A percentile compares a stretch with the other conserved stretches of the same genome.
These are phyloP conservation scores for Xylaria castorea DNA, from an alignment of 495 filamentous ascomycete species.

Conservation along the genomic window DNA sequence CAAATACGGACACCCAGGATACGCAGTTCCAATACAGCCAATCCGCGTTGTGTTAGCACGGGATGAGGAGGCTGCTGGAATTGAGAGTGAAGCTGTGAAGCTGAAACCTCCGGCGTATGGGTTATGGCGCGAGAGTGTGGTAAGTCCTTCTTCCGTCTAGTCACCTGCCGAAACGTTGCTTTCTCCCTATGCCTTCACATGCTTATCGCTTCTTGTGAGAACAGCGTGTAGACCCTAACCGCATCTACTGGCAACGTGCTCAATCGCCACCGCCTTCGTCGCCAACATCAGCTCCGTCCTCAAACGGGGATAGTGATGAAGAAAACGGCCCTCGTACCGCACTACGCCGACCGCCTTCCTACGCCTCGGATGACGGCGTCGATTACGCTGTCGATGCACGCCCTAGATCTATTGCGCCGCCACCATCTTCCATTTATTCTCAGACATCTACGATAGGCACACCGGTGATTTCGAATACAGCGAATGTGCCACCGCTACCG, in stretches of 20 bases:
- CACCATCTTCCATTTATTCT: conserved; percentile 21
- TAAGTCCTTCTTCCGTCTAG: conserved; percentile 52
- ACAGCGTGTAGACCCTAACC: conserved; percentile 77
- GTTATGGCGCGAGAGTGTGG: conserved; percentile 80
- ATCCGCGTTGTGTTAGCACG: conserved; percentile 66
- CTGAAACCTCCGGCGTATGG: conserved; percentile 87
- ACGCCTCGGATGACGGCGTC: conserved; percentile 74
- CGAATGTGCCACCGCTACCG: conserved; percentile 50
- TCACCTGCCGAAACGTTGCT: background rate
- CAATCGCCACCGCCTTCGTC: conserved; percentile 31
- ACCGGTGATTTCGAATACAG: conserved; percentile 25
- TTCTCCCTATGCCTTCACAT: conserved; percentile 28
- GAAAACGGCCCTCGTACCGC: conserved; percentile 32
- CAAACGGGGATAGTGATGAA: conserved; percentile 36
- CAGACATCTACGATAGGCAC: background rate
- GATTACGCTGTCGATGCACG: conserved; percentile 69
- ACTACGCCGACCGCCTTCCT: conserved; percentile 67
- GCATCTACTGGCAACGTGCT: conserved; percentile 79
- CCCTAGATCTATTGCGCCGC: conserved; percentile 58
- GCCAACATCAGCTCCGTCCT: background rate
- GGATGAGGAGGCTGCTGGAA: conserved; percentile 67
- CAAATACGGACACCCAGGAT: conserved; percentile 32
- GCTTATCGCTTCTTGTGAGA: conserved; percentile 23
- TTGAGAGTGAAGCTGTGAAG: conserved; percentile 59
- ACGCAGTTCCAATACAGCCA: conserved; percentile 65